Conservation (phyloP, 176 grass and related monocot species). For the Oryza rufipogon region DNA sequence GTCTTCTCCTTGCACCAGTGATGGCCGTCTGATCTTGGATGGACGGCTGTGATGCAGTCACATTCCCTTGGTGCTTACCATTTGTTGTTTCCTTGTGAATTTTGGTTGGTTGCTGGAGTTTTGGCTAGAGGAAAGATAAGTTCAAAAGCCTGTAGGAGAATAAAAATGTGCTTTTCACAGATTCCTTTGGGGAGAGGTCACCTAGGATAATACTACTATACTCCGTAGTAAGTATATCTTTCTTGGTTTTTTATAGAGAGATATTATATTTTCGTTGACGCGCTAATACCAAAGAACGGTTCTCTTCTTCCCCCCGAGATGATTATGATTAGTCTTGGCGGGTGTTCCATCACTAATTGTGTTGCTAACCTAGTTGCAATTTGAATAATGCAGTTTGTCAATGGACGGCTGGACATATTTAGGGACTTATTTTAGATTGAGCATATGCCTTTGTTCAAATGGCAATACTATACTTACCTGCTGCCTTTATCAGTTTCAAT, state of each 20-base stretch:
- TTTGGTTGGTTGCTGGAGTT: no score
- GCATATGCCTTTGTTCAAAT: background rate
- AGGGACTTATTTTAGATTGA: background rate
- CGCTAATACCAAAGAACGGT: constrained; percentile 1
- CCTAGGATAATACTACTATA: background rate
- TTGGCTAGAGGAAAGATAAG: background rate
- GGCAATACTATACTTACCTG: background rate
- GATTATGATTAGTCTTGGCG: background rate
- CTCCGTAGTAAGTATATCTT: background rate
- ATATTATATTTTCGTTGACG: constrained; percentile 21
- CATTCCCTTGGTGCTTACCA: background rate
- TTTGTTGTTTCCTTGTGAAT: background rate
- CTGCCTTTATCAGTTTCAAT: background rate
- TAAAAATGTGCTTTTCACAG: background rate
- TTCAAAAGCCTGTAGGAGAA: background rate
- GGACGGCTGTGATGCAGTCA: background rate
- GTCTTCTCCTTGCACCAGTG: background rate
- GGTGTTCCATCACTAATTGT: background rate
- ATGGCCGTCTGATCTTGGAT: constrained; percentile 13
- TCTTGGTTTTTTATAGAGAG: background rate
- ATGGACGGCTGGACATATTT: background rate
- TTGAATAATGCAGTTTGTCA: constrained; percentile 8
- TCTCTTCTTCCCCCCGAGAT: background rate
- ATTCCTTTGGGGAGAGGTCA: constrained; percentile 20
- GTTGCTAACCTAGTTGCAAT: background rate